Evolutionary conservation across 441 rosid genomes (phyloP).

Genomic region (Rhodomyrtus psidioides): DNA sequence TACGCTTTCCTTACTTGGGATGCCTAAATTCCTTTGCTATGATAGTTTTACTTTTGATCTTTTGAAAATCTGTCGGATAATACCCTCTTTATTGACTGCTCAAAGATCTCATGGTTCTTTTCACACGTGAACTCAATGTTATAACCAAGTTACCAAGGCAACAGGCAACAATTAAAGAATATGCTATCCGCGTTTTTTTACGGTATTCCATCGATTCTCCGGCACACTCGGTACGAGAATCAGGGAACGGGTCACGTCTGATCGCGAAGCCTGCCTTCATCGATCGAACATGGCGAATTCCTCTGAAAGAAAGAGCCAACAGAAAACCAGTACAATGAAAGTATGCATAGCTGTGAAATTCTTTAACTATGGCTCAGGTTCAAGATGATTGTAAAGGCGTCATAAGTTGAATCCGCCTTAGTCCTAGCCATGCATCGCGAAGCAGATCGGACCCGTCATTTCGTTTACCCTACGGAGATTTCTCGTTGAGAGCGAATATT

Average conservation of each 20-base stretch:
- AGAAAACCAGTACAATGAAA: not conserved
- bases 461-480: fast-evolving
- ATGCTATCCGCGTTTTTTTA: not conserved
- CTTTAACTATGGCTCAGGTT: not conserved
- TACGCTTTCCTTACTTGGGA: not conserved
- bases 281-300: fast-evolving
- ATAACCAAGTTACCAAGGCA: not conserved
- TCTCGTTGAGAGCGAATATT: not conserved
- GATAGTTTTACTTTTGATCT: not conserved
- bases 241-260: not conserved
- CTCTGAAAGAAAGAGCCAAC: not conserved
- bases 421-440: fast-evolving
- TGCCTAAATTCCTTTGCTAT: not conserved
- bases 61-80: not conserved
- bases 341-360: fast-evolving
- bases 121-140: not conserved
- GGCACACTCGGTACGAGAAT: not conserved
- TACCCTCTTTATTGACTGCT: not conserved
- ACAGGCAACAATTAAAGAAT: not conserved
- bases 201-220: not conserved
- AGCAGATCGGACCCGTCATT: not conserved
- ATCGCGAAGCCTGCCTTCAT: not conserved
- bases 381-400: not conserved
- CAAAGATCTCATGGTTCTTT: not conserved
- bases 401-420: not conserved